Evolutionary conservation across 75 land plant genomes (phyloP).

Genomic region (Pseudotsuga menziesii): DNA sequence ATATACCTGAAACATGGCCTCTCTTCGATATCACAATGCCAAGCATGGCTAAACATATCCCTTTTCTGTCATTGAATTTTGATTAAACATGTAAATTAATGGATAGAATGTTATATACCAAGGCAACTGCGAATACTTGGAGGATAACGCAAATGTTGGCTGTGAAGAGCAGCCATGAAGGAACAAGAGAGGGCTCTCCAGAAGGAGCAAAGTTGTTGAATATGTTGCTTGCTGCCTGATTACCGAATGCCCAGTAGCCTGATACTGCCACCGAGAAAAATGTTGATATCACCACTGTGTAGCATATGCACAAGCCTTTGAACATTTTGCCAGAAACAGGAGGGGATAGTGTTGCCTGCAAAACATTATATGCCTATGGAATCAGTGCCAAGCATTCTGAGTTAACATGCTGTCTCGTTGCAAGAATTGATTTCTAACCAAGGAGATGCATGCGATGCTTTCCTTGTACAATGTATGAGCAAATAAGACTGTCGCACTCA

Average conservation of each 20-base stretch:
- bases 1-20: constrained; percentile 46
- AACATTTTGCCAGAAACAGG: constrained; percentile 81
- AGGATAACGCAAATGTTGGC: constrained; percentile 48
- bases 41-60: background rate
- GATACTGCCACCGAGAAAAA: constrained; percentile 73
- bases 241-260: constrained; percentile 93
- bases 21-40: background rate
- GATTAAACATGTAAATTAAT: too few relatives aligned
- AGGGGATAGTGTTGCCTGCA: constrained; percentile 69
- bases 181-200: constrained; percentile 37
- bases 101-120: constrained; percentile 21
- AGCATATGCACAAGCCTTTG: constrained; percentile 68
- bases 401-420: background rate
- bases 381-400: too few relatives aligned
- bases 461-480: too few relatives aligned
- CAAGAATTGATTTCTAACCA: too few relatives aligned
- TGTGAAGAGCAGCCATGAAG: constrained; percentile 64
- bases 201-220: constrained; percentile 46
- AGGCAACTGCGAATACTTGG: constrained; percentile 58
- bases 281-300: constrained; percentile 38
- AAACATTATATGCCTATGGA: background rate
- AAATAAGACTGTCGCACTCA: too few relatives aligned
- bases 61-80: background rate
- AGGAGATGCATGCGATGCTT: too few relatives aligned
- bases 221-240: constrained; percentile 36